Evolutionary conservation across 176 grass and related monocot species (phyloP), one percentile per base, ranked within the genome.

Genomic region (Echinochloa phyllopogon): DNA sequence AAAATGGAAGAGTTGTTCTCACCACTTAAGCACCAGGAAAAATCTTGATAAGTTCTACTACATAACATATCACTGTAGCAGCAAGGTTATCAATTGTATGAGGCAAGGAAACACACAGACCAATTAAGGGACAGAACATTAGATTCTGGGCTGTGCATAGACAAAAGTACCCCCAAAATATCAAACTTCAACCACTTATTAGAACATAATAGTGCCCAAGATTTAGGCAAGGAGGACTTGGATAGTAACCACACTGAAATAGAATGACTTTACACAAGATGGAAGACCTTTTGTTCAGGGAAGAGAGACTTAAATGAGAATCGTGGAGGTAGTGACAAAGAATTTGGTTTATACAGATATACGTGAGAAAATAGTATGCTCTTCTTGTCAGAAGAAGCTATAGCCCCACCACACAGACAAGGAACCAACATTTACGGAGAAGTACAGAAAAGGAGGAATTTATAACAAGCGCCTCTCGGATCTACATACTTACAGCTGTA

Each of bases 391-490:
- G 43, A 83, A 74, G 36, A 75, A 75, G 12, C 69, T 87, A 75
- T 7, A 48, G 23, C 23, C 33, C 17, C 61, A 58, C 14, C 49
- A 45, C 17, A 42, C 18, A 67, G 66, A 79, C 43, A 62, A 75
- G 33, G 6, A 67, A 79, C 41, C 52, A 69, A 52, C 76, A 76
- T 58, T 42, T 66, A 68, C 59, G 21, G 39, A 69, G 72, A 84
- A 79, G 79, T 60, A 43, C 58, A 85, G 40, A 18, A 49, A 80
- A 89, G 39, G 10, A 79, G 40, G 68, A 20, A 71, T 72, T 52
- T 49, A 42, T 74, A 74, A 74, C 29, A 78, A 69, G 17, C 27
- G 63, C 20, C 33, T 79, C 43, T 80, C 69, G 41, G 24, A 43
- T 67, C 59, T 24, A 84, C 60, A 25, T 59, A 41, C 68, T 65